Evolutionary conservation across 1,284 basidiomycete species (phyloP), one percentile per base, ranked within the genome.

Genomic region (Irpex sp.): DNA sequence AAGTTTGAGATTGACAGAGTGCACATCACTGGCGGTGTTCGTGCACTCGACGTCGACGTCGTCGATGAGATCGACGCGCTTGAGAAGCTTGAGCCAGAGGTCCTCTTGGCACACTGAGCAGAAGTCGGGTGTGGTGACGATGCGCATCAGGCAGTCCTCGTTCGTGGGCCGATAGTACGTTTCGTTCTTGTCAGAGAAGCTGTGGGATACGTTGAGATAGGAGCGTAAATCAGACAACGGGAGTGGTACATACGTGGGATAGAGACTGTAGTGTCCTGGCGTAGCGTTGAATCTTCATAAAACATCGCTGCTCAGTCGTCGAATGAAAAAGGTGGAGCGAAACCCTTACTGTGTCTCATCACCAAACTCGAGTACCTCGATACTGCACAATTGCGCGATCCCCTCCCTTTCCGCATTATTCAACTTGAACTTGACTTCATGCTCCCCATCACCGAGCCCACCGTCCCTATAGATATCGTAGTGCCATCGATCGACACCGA

Each of bases 81-180:
- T 73, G 5, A 91, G 79, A 15, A 92, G 82, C 8, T 84, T 79
- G 56, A 85, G 75, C 88, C 90, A 92, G 49, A 94, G 84, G 1
- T 82, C 89, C 67, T 93, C 89, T 9, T 83, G 73, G 73, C 93
- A 95, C 56, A 87, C 88, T 61, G 81, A 84, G 77, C 92, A 94
- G 73, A 94, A 92, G 69, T 87, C 85, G 69, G 87, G 85, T 0
- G 81, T 80, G 38, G 82, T 88, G 57, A 93, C 88, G 57, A 81
- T 79, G 36, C 93, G 87, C 93, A 95, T 94, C 60, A 94, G 82
- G 71, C 93, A 94, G 70, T 86, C 89, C 69, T 93, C 89, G 69
- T 94, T 93, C 2, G 92, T 94, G 44, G 90, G 90, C 15, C 89
- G 82, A 73, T 88, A 92, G 2, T 83, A 81, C 0, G 88, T 90